These are phyloP conservation scores for Isoetes taiwanensis DNA, from an alignment of 75 land plant genomes.

Conservation along the genomic window DNA sequence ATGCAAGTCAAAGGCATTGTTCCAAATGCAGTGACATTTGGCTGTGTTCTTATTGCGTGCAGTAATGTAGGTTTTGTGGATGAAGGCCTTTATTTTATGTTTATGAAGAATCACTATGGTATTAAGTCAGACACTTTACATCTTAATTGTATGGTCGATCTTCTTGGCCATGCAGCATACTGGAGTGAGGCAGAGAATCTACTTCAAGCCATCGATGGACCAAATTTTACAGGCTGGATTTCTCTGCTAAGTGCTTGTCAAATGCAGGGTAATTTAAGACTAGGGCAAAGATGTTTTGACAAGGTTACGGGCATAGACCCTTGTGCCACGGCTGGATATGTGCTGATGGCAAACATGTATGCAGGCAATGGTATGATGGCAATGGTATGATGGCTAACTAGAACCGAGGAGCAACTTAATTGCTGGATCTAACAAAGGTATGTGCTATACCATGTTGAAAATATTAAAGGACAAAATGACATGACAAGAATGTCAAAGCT, in stretches of 20 bases:
- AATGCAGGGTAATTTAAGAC: slow-evolving; percentile 13
- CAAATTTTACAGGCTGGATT: neutral
- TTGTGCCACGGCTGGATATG: slow-evolving; percentile 23
- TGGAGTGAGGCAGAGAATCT: slow-evolving; percentile 40
- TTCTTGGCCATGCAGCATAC: slow-evolving; percentile 36
- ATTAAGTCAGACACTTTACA: slow-evolving; percentile 42
- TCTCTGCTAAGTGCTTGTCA: slow-evolving; percentile 11
- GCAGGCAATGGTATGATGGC: slow-evolving; percentile 23
- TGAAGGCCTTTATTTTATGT: slow-evolving; percentile 35
- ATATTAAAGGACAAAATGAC: too few species aligned
- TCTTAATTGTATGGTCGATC: slow-evolving; percentile 45
- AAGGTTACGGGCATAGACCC: slow-evolving; percentile 15
- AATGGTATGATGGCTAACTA: too few species aligned
- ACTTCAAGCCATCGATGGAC: slow-evolving; percentile 11
- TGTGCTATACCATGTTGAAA: too few species aligned
- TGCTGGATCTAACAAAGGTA: too few species aligned
- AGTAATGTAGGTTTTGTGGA: slow-evolving; percentile 42
- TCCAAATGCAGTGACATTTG: slow-evolving; percentile 35
- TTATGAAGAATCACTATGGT: slow-evolving; percentile 26
- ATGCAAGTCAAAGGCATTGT: slow-evolving; percentile 29
- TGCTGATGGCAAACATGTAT: slow-evolving; percentile 31
- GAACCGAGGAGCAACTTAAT: too few species aligned
- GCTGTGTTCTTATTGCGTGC: slow-evolving; percentile 41
- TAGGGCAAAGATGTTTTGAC: slow-evolving; percentile 19
- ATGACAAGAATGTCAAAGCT: too few species aligned